Percentiles rank a stretch among this genome's conserved stretches.
Evolutionary conservation across 2,329 filamentous ascomycete species (phyloP).

Genomic region (Paecilomyces niveus): DNA sequence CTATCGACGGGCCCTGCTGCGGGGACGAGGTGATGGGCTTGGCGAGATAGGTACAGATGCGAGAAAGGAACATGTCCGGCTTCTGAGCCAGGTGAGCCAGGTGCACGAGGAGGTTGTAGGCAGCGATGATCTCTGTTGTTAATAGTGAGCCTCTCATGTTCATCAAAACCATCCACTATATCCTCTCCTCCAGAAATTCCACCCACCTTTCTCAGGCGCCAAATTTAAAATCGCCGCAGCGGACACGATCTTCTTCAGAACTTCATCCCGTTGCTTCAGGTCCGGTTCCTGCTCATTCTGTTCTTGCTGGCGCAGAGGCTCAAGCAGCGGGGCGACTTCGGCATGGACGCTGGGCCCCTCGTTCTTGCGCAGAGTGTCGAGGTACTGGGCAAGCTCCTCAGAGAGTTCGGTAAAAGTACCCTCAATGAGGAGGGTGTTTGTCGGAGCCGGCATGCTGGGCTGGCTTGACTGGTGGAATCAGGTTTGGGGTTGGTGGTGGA

Average conservation of each 20-base stretch:
- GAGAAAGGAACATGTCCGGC: constrained; percentile 75
- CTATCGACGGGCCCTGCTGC: constrained; percentile 74
- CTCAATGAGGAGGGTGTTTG: constrained; percentile 68
- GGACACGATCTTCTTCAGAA: constrained; percentile 80
- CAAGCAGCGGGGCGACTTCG: constrained; percentile 64
- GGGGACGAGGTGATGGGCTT: constrained; percentile 82
- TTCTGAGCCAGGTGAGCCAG: constrained; percentile 81
- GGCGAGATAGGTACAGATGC: constrained; percentile 81
- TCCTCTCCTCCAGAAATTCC: constrained; percentile 22
- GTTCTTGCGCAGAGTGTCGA: constrained; percentile 71
- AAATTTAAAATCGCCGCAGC: constrained; percentile 70
- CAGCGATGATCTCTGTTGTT: constrained; percentile 72
- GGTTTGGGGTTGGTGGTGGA: constrained; percentile 4
- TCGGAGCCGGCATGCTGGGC: constrained; percentile 50
- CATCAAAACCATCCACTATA: constrained; percentile 4
- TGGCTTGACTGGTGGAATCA: constrained; percentile 3
- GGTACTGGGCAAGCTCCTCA: constrained; percentile 89
- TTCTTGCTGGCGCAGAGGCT: constrained; percentile 47
- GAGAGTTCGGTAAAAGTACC: constrained; percentile 88
- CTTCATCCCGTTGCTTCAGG: constrained; percentile 64
- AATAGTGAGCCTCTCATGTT: constrained; percentile 2
- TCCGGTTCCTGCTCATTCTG: constrained; percentile 48
- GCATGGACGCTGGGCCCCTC: constrained; percentile 50
- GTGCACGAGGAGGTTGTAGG: constrained; percentile 95
- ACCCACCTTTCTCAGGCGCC: constrained; percentile 74